Base-by-base conservation (phyloP, 805 yeast genomes). In the Isabelozyma pseudorhagii region DNA sequence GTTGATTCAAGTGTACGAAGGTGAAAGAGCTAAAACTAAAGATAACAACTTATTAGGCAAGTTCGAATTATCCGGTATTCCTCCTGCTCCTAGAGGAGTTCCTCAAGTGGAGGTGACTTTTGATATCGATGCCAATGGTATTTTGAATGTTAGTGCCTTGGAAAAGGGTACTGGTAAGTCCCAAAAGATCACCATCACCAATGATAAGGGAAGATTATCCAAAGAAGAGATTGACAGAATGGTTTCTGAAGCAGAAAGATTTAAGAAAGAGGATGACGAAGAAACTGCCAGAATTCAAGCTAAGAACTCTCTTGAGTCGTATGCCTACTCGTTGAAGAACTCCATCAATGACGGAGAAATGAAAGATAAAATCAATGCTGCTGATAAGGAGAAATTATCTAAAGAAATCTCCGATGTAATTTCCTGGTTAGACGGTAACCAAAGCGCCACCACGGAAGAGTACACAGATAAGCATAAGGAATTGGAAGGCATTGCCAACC, bases 231-330 rank as follows among this genome's bases (percentile, higher is more conserved):
- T 93, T 63, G 97, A 93, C 63, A 89, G 93, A 76, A 93, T 93
- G 97, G 97, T 93, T 55, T 94, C 84, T 66, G 98, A 93, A 68
- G 97, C 97, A 61, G 98, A 91, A 74, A 87, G 88, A 76, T 93
- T 76, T 64, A 96, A 96, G 58, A 90, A 88, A 62, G 96, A 91
- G 72, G 98, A 93, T 74, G 85, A 84, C 59, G 84, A 81, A 61
- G 79, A 89, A 53, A 87, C 92, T 67, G 82, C 82, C 53, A 89
- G 89, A 80, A 85, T 93, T 62, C 96, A 87, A 76, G 84, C 96
- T 54, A 89, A 90, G 79, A 92, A 90, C 75, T 76, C 80, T 43
- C 80, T 92, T 57, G 97, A 92, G 77, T 88, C 90, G 72, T 91
- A 89, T 67, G 93, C 96, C 53, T 89, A 86, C 68, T 79, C 84